Percentiles rank a stretch among this genome's conserved stretches.
Evolutionary conservation across 768 basidiomycete genomes (phyloP).

Genomic region (Tricholoma matsutake): DNA sequence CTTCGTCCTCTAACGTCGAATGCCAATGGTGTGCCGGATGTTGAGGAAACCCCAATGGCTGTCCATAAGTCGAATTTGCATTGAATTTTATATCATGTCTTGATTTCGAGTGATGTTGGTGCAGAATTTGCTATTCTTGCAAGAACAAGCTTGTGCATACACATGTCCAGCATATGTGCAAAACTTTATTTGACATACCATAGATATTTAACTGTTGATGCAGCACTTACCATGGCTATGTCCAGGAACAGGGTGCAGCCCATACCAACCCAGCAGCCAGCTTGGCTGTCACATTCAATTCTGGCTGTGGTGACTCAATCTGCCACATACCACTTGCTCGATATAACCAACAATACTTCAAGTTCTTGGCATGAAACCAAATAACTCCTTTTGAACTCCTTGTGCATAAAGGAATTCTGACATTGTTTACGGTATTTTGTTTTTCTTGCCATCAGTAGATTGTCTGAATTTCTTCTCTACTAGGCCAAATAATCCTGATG

Average conservation of each 20-base stretch:
- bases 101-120: constrained; percentile 26
- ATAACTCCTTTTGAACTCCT: too few relatives aligned
- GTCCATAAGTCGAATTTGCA: not conserved
- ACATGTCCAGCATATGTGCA: too few relatives aligned
- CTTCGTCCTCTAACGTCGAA: too few relatives aligned
- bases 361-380: constrained; percentile 20
- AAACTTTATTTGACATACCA: too few relatives aligned
- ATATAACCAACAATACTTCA: constrained; percentile 11
- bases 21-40: too few relatives aligned
- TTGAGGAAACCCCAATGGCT: too few relatives aligned
- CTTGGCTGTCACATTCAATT: constrained; percentile 32
- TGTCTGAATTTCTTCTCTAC: too few relatives aligned
- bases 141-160: not conserved
- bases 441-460: too few relatives aligned
- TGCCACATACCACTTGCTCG: not conserved
- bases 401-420: constrained; percentile 20
- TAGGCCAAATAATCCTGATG: not conserved
- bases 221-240: constrained; percentile 28
- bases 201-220: too few relatives aligned
- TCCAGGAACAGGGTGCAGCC: constrained; percentile 4
- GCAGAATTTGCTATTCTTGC: constrained; percentile 15
- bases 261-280: constrained; percentile 26
- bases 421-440: constrained; percentile 24
- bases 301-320: constrained; percentile 14
- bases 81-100: too few relatives aligned